Base-by-base conservation (phyloP, 2,329 filamentous ascomycete species). In the Fusarium sp. region DNA sequence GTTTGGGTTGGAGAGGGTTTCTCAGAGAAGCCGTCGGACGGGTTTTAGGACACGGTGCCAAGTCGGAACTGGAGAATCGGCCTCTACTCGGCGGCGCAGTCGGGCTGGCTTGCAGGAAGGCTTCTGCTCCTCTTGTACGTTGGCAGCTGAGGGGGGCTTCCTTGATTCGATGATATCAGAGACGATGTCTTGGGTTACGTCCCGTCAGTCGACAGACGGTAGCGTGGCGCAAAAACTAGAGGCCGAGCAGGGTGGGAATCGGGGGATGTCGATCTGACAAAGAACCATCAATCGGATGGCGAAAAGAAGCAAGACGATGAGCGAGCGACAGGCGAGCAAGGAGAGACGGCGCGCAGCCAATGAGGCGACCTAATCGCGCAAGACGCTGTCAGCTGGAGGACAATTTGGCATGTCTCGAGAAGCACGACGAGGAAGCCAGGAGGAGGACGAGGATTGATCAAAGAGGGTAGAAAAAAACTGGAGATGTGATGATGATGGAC, bases 141-240 rank as follows among this genome's bases (percentile, higher is more conserved):
- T 40, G 60, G 56, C 53, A 54, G 55, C 52, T 43, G 18, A 23
- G 18, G 57, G 56, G 61, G 37, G 59, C 34, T 47, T 58, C 65
- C 60, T 41, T 61, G 68, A 65, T 72, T 72, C 54, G 65, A 61
- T 36, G 36, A 47, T 60, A 66, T 73, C 30, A 57, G 64, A 71
- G 56, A 58, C 28, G 51, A 60, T 65, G 69, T 60, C 64, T 72
- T 60, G 39, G 47, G 28, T 53, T 47, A 69, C 44, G 62, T 44
- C 57, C 44, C 55, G 62, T 64, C 54, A 61, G 66, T 66, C 50
- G 66, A 67, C 34, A 61, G 57, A 62, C 56, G 65, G 65, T 50
- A 71, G 55, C 53, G 73, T 72, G 67, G 71, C 65, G 70, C 65
- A 70, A 71, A 68, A 64, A 63, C 51, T 43, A 55, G 52, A 60